Evolutionary conservation across 768 basidiomycete genomes (phyloP).

Genomic region (Harrya chromipes): DNA sequence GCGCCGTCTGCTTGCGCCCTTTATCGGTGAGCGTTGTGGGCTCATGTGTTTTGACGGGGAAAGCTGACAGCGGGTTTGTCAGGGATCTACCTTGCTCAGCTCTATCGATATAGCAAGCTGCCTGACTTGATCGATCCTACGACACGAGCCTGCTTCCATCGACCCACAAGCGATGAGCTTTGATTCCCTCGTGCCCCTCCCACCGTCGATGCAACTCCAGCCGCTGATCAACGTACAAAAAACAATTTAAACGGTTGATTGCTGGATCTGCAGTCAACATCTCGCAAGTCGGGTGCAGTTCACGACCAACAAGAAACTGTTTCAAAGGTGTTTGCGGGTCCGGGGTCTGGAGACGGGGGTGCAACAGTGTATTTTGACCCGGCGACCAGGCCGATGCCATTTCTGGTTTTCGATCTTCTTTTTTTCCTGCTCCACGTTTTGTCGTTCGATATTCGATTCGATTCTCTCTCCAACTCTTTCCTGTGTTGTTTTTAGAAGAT

Average conservation of each 20-base stretch:
- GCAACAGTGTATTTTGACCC: slow-evolving; percentile 43
- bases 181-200: slow-evolving; percentile 64
- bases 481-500: no score
- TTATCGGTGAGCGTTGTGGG: slow-evolving; percentile 58
- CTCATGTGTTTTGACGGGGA: neutral
- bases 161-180: slow-evolving; percentile 63
- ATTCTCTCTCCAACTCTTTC: no score
- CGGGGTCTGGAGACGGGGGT: slow-evolving; percentile 58
- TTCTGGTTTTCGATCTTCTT: slow-evolving; percentile 2
- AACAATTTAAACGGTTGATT: slow-evolving; percentile 75
- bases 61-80: slow-evolving; percentile 5
- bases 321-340: slow-evolving; percentile 70
- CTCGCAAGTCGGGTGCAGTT: slow-evolving; percentile 71
- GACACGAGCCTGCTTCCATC: slow-evolving; percentile 61
- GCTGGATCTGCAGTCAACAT: slow-evolving; percentile 80
- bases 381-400: slow-evolving; percentile 13
- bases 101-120: slow-evolving; percentile 60
- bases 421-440: no score
- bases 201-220: slow-evolving; percentile 74
- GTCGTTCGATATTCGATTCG: neutral
- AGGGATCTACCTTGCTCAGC: slow-evolving; percentile 78
- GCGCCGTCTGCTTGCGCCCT: slow-evolving; percentile 65
- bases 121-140: slow-evolving; percentile 85
- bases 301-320: slow-evolving; percentile 69
- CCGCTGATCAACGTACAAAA: slow-evolving; percentile 89